Conservation (phyloP, 2,329 filamentous ascomycete species). For the Cordyceps militaris region DNA sequence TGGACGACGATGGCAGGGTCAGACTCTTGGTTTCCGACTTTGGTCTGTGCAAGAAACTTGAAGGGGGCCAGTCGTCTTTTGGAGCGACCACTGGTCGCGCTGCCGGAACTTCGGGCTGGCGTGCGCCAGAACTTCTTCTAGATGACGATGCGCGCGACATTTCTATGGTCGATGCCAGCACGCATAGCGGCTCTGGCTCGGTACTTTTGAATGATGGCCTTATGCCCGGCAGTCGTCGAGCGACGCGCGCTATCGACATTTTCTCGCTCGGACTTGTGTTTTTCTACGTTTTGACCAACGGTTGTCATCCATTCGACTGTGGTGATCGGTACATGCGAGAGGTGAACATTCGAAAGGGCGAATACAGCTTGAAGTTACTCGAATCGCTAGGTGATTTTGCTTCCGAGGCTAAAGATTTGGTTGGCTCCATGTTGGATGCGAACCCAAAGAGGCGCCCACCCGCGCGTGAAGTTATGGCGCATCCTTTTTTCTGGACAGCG, state of each 20-base stretch:
- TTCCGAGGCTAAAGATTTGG: constrained; percentile 80
- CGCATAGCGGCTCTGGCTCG: constrained; percentile 55
- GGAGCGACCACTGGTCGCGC: constrained; percentile 91
- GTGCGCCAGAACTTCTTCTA: constrained; percentile 84
- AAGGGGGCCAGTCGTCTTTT: constrained; percentile 89
- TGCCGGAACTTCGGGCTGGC: constrained; percentile 91
- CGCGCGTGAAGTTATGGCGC: constrained; percentile 73
- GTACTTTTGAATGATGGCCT: constrained; percentile 51
- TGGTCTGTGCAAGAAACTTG: constrained; percentile 93
- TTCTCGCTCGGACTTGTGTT: constrained; percentile 98
- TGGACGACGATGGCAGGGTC: constrained; percentile 61
- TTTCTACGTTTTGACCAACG: constrained; percentile 94
- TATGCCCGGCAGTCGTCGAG: constrained; percentile 59
- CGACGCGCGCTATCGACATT: constrained; percentile 93
- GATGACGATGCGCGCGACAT: constrained; percentile 60
- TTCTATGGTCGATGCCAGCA: constrained; percentile 43
- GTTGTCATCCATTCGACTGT: constrained; percentile 87
- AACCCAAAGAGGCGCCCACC: constrained; percentile 56
- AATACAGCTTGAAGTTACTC: constrained; percentile 63
- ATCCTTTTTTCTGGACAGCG: constrained; percentile 93
- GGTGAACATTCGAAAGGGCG: constrained; percentile 91
- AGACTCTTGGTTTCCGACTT: constrained; percentile 97
- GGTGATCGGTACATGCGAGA: constrained; percentile 93
- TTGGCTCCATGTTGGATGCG: constrained; percentile 65
- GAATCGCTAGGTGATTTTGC: constrained; percentile 75